phyloP scores from a whole-genome alignment of 192 early-diverging fungal genomes.

The Coemansia sp. region DNA sequence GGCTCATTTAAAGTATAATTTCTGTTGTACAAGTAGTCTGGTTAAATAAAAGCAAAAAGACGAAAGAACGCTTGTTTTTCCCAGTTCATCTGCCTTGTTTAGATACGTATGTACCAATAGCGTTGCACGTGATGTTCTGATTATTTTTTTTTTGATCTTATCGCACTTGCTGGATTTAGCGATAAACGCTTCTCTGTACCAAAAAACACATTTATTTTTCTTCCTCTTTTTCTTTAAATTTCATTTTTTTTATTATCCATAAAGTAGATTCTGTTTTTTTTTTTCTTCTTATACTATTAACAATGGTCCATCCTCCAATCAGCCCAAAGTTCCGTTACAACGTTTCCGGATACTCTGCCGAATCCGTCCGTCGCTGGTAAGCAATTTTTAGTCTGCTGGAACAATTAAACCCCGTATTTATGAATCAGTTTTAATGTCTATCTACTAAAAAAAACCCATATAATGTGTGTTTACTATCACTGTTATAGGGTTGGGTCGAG shows the following conservation, averaged over 20 bases:
- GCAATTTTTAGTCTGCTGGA: not conserved
- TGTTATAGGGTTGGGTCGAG: constrained; percentile 39
- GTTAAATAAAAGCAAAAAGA: not conserved
- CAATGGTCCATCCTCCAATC: constrained; percentile 42
- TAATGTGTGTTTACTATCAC: not conserved
- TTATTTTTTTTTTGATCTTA: too few species aligned
- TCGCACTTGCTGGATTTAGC: too few species aligned
- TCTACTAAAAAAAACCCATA: too few species aligned
- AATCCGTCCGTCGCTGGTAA: constrained; percentile 49
- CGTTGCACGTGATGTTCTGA: too few species aligned
- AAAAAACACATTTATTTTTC: not conserved
- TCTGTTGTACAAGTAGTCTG: not conserved
- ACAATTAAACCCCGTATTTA: not conserved
- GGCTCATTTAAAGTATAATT: constrained; percentile 5
- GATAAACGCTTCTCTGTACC: too few species aligned
- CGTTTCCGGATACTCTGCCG: constrained; percentile 46
- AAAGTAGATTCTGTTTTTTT: not conserved
- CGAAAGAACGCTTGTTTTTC: not conserved
- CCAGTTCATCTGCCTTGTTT: too few species aligned
- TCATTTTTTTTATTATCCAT: not conserved
- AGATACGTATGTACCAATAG: too few species aligned
- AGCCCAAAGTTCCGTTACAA: constrained; percentile 45
- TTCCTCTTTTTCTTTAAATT: not conserved
- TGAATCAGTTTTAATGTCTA: too few species aligned
- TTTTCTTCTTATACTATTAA: not conserved